phyloP scores from a whole-genome alignment of 169 alveolate species.

The Eimeria brunetti region DNA sequence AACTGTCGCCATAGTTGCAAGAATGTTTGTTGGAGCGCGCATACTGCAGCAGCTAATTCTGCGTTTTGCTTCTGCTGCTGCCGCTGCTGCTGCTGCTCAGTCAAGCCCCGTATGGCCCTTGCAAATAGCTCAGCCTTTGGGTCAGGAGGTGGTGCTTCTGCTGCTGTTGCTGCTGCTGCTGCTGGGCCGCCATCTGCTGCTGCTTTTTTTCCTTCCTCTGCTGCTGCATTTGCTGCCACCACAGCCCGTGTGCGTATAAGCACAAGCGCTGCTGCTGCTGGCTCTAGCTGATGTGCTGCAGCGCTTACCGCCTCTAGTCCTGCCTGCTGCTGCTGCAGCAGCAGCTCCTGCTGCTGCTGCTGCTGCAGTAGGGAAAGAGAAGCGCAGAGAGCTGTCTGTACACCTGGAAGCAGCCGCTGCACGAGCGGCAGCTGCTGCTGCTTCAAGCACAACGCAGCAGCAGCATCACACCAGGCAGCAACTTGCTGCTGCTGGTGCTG shows the following conservation, averaged over 20 bases:
- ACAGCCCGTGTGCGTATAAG: background rate
- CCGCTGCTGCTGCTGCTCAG: slow-evolving; percentile 5
- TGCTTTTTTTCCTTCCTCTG: too few relatives aligned
- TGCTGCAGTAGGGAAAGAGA: background rate
- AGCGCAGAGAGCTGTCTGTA: slow-evolving; percentile 16
- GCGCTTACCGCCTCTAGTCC: background rate
- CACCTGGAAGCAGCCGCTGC: background rate
- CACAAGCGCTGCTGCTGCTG: slow-evolving; percentile 41
- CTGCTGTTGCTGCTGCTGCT: background rate
- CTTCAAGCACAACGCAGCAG: slow-evolving; percentile 28
- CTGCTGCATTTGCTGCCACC: background rate
- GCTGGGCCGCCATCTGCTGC: background rate
- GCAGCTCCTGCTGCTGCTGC: slow-evolving; percentile 35
- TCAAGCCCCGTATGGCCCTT: background rate
- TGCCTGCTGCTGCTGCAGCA: background rate
- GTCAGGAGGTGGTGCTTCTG: background rate
- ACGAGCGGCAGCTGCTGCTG: background rate
- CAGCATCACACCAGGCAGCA: too few relatives aligned
- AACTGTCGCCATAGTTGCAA: background rate
- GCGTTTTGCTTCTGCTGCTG: background rate
- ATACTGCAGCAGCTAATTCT: slow-evolving; percentile 14
- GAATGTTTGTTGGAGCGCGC: background rate
- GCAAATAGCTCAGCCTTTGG: background rate
- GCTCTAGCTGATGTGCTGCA: background rate
- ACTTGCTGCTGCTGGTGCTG: slow-evolving; percentile 33